Percentiles rank a stretch among this genome's conserved stretches.
These are phyloP conservation scores for Didymella pomorum DNA, from an alignment of 2,329 filamentous ascomycete genomes.

Conservation along the genomic window DNA sequence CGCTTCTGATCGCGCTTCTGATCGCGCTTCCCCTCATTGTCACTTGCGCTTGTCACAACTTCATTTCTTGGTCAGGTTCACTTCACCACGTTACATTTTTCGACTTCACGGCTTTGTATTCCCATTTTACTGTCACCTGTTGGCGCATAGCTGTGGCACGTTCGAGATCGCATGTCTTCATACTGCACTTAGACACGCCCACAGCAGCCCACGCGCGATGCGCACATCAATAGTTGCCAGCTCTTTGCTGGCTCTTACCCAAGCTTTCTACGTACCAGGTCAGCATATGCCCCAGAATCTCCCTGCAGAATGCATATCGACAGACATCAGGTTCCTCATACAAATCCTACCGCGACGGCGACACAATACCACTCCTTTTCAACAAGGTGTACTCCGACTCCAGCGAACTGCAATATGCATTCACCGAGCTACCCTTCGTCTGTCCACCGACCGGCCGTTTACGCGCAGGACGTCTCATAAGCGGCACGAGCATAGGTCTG, in stretches of 20 bases:
- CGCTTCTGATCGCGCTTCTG: slow-evolving; percentile 3
- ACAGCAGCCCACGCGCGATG: slow-evolving; percentile 23
- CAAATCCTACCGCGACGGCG: slow-evolving; percentile 77
- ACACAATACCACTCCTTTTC: slow-evolving; percentile 83
- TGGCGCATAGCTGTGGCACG: neutral
- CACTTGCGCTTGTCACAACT: neutral
- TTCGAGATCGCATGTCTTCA: neutral
- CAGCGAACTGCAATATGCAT: slow-evolving; percentile 90
- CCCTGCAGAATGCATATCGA: neutral
- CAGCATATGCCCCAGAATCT: neutral
- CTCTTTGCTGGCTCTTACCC: slow-evolving; percentile 52
- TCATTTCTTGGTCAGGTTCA: neutral
- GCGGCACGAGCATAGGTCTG: slow-evolving; percentile 78
- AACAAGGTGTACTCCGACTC: slow-evolving; percentile 93
- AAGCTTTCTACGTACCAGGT: slow-evolving; percentile 86
- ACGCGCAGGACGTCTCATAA: slow-evolving; percentile 72
- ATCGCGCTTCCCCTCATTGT: slow-evolving; percentile 5
- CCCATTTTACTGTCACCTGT: neutral
- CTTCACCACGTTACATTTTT: slow-evolving; percentile 12
- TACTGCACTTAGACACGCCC: neutral
- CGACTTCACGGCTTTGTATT: neutral
- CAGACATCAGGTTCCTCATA: slow-evolving; percentile 75
- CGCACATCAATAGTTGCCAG: slow-evolving; percentile 29
- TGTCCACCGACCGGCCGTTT: slow-evolving; percentile 77
- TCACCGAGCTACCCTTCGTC: slow-evolving; percentile 86